phyloP scores from a whole-genome alignment of 2,329 filamentous ascomycete species.

The Ophiostoma fasciatum region DNA sequence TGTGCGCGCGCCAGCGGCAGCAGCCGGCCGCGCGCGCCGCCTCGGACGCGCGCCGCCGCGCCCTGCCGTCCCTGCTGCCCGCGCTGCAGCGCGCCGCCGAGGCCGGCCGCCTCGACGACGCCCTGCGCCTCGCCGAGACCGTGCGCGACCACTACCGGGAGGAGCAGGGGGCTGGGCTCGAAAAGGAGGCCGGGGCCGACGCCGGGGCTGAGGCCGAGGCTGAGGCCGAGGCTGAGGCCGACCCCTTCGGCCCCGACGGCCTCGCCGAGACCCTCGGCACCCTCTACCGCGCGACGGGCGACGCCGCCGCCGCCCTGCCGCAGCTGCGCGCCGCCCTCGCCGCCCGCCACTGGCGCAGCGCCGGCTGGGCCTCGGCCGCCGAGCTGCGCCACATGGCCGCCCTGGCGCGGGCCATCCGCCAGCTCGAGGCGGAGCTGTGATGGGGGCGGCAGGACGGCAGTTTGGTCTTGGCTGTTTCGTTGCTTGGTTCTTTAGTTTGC shows the following conservation, averaged over 20 bases:
- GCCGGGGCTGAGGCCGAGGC: background rate
- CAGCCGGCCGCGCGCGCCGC: conserved; percentile 3
- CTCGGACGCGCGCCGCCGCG: conserved; percentile 15
- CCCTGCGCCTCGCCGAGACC: conserved; percentile 13
- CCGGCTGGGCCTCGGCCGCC: background rate
- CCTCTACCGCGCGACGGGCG: background rate
- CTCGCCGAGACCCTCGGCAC: conserved; percentile 1
- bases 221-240: background rate
- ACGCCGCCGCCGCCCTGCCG: conserved; percentile 1
- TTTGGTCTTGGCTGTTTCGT: no score
- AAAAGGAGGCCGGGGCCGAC: no score
- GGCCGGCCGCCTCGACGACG: background rate
- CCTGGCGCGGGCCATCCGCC: background rate
- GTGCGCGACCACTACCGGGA: background rate
- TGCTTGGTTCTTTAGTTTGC: no score
- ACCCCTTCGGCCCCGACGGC: conserved; percentile 6
- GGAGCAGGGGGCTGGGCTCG: no score
- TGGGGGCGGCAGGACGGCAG: no score
- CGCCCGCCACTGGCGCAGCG: conserved; percentile 1
- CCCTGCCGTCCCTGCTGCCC: background rate
- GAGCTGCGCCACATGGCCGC: background rate
- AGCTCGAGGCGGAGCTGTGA: background rate
- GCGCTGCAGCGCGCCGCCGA: background rate
- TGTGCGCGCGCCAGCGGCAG: conserved; percentile 10
- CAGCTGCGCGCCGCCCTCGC: conserved; percentile 6